Evolutionary conservation across 176 grass and related monocot genomes (phyloP), one percentile per base, ranked within the genome.

Genomic region (Oryza australiensis): DNA sequence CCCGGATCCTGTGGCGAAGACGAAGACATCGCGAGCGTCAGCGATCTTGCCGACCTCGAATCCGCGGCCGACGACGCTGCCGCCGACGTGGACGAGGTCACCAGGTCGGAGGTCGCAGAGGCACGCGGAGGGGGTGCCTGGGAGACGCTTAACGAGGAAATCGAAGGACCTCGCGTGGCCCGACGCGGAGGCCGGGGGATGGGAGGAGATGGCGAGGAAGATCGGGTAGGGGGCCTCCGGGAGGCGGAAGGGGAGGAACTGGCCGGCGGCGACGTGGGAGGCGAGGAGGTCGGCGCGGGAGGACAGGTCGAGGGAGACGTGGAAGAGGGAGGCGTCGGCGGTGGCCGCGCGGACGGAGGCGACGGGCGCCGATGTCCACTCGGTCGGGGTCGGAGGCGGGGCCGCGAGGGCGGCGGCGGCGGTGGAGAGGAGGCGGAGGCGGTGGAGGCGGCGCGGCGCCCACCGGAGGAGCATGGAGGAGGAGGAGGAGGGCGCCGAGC

Each of bases 1-100:
- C 73, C 92, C 92, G 27, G 92, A 87, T 87, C 92, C 92, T 35
- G 89, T 94, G 85, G 87, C 92, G 55, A 94, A 94, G 72, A 94
- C 76, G 46, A 94, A 76, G 42, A 92, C 78, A 28, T 86, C 40
- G 16, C 82, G 79, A 11, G 79, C 83, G 22, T n/a, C 82, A 9
- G 46, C 57, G 26, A 94, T 87, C 79, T 78, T 83, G 18, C 27
- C 68, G 28, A 87, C 68, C 43, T 80, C 87, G 37, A 94, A 94
- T 1, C 92, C 92, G 18, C 80, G 66, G 26, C 92, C 92, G 49
- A 94, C 87, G 37, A 89, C 89, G 72, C 29, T 70, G 32, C 72
- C 67, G 11, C 87, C 89, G 14, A 94, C 89, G 41, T 76, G 84
- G 1, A 92, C 92, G 9, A 63, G 53, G 62, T 92, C 92, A 1